A percentile compares a stretch with the other conserved stretches of the same genome.
Evolutionary conservation across 2,329 filamentous ascomycete species (phyloP).

Genomic region (Nigrograna mackinnonii): DNA sequence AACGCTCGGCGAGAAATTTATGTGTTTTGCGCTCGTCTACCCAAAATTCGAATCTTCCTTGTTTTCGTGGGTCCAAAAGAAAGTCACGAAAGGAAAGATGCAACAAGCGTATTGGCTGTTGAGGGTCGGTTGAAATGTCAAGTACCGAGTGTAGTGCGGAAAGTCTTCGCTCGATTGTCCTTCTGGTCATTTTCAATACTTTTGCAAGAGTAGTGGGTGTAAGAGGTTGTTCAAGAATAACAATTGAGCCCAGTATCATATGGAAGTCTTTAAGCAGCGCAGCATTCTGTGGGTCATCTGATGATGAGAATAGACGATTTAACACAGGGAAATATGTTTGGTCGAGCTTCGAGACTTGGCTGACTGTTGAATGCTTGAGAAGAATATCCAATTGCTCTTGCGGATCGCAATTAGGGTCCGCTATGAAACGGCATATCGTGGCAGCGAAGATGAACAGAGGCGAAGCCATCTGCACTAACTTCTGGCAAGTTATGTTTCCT

Average conservation of each 20-base stretch:
- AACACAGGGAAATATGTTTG: slow-evolving; percentile 21
- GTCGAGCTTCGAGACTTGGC: slow-evolving; percentile 19
- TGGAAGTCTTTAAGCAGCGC: slow-evolving; percentile 13
- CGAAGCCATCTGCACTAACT: slow-evolving; percentile 27
- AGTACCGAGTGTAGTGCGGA: slow-evolving; percentile 32
- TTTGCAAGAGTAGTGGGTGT: slow-evolving; percentile 12
- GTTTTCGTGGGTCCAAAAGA: slow-evolving; percentile 19
- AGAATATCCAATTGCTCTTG: slow-evolving; percentile 14
- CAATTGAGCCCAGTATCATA: slow-evolving; percentile 17
- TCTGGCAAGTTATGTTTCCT: slow-evolving; percentile 17
- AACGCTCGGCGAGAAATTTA: slow-evolving; percentile 32
- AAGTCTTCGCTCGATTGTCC: slow-evolving; percentile 18
- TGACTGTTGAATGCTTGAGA: slow-evolving; percentile 15
- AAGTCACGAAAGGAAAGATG: slow-evolving; percentile 34
- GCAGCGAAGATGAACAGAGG: slow-evolving; percentile 41
- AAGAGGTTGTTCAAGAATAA: slow-evolving; percentile 22
- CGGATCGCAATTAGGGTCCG: slow-evolving; percentile 13
- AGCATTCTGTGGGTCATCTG: slow-evolving; percentile 30
- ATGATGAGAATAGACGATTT: slow-evolving; percentile 22
- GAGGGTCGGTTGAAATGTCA: slow-evolving; percentile 24
- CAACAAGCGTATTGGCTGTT: slow-evolving; percentile 34
- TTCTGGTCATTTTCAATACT: slow-evolving; percentile 16
- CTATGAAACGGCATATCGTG: slow-evolving; percentile 26
- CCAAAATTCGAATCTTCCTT: slow-evolving; percentile 33
- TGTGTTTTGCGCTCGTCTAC: slow-evolving; percentile 37